Conservation (phyloP, 352 stramenopile genomes). For the Globisporangium recalcitrans region DNA sequence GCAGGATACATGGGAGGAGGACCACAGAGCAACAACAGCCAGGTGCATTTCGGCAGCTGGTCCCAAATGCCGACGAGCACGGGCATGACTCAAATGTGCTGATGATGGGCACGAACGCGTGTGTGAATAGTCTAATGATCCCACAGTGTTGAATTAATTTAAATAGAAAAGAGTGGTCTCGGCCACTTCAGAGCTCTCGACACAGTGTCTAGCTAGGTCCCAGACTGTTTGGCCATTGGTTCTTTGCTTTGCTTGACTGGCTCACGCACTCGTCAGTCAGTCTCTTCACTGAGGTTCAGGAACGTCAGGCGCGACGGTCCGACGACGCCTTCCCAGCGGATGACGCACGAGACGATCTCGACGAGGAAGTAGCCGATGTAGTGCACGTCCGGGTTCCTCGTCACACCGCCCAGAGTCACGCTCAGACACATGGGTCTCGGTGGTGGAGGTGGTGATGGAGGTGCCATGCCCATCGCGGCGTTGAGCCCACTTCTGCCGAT, state of each 20-base stretch:
- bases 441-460: background rate
- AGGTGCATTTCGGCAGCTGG: background rate
- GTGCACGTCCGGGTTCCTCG: slow-evolving; percentile 5
- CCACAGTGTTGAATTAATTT: background rate
- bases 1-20: background rate
- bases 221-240: no score
- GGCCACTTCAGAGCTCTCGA: background rate
- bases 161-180: background rate
- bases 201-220: no score
- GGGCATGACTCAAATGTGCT: background rate
- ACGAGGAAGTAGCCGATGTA: slow-evolving; percentile 17
- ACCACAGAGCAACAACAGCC: background rate
- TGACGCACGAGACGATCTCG: slow-evolving; percentile 15
- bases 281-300: background rate
- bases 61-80: background rate
- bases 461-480: background rate
- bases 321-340: slow-evolving; percentile 10
- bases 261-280: background rate
- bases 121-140: no score
- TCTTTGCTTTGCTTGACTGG: background rate
- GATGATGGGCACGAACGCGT: background rate
- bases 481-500: background rate
- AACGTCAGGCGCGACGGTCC: slow-evolving; percentile 10
- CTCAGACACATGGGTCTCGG: background rate
- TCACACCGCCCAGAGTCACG: slow-evolving; percentile 10